Base-by-base conservation (phyloP, 345 rosid species). In the Rhizophora mangle region DNA sequence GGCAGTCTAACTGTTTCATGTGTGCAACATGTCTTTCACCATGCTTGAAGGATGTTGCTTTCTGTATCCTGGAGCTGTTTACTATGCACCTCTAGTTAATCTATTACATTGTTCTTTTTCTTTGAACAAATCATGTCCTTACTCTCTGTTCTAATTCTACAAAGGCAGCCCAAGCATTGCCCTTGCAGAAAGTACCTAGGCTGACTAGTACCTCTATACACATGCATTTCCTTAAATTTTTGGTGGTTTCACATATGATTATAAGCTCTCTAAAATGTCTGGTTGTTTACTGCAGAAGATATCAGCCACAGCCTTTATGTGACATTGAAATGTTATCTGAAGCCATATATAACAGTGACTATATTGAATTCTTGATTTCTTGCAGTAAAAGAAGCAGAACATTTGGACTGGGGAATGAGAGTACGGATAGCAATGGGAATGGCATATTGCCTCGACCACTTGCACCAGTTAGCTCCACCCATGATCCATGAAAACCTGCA, bases 401-500 rank as follows among this genome's bases (percentile, higher is more conserved):
- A 88, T 74, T 82, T 95, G 84, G 85, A 90, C 81, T 95, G 98
- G 99, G 84, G 82, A 57, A 83, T 83, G 78, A 75, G 98, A 78
- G 68, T 90, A 56, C 81, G 99, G 68, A 90, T 90, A 79, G 75
- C 79, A 60, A 88, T 89, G 98, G 98, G 99, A 59, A 78, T 86
- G 75, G 93, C 96, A 24, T 92, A 92, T 80, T 95, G 98, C 80
- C 87, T 95, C 24, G 96, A 95, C 63, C 86, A 95, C 75, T 84
- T 92, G 94, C 99, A 92, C 84, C 90, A 85, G 75, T 82, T 86
- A 62, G 74, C 68, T 74, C 99, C 98, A 65, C 90, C 94, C 18
- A 67, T 92, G 43, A 70, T 83, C 51, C 91, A 81, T 68, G 65
- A 80, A 71, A 84, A 75, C 71, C 83, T 95, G 66, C 88, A 76